These are phyloP conservation scores for Phytophthora melonis DNA, from an alignment of 352 stramenopile genomes.

Conservation along the genomic window DNA sequence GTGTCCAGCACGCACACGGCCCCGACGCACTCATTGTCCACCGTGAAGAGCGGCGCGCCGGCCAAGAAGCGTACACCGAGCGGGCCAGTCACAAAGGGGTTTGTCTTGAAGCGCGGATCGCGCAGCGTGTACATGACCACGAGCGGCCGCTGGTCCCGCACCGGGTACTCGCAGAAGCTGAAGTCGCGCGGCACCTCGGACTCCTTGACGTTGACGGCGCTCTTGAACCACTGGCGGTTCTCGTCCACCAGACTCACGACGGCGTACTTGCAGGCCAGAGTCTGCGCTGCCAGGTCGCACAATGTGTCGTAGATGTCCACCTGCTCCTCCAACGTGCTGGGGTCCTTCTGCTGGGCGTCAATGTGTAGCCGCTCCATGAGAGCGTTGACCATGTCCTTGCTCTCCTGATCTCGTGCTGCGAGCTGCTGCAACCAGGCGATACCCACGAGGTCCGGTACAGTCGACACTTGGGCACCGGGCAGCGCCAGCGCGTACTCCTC, in stretches of 20 bases:
- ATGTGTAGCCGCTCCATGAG: slow-evolving; percentile 76
- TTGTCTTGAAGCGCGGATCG: slow-evolving; percentile 90
- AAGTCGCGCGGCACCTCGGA: slow-evolving; percentile 86
- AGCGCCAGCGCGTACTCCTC: slow-evolving; percentile 82
- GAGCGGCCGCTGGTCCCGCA: slow-evolving; percentile 75
- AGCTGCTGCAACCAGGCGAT: slow-evolving; percentile 84
- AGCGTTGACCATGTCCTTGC: slow-evolving; percentile 71
- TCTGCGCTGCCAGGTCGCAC: slow-evolving; percentile 80
- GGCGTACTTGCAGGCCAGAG: slow-evolving; percentile 80
- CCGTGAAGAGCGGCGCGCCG: slow-evolving; percentile 91
- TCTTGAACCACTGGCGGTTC: slow-evolving; percentile 96
- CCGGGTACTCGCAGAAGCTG: slow-evolving; percentile 86
- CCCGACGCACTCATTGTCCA: slow-evolving; percentile 81
- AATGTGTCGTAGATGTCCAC: slow-evolving; percentile 90
- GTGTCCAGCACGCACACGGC: slow-evolving; percentile 85
- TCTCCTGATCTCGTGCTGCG: slow-evolving; percentile 70
- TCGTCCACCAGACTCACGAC: slow-evolving; percentile 93
- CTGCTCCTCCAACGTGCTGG: slow-evolving; percentile 43
- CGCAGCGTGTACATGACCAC: slow-evolving; percentile 90
- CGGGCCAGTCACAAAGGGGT: slow-evolving; percentile 91
- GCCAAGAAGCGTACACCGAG: slow-evolving; percentile 95
- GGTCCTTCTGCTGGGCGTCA: slow-evolving; percentile 46
- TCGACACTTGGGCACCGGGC: slow-evolving; percentile 57
- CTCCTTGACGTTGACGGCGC: slow-evolving; percentile 79
- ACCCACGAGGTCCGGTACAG: slow-evolving; percentile 78